A percentile compares a stretch with the other conserved stretches of the same genome.
Conservation (phyloP, 768 basidiomycete species). For the Suillus occidentalis region DNA sequence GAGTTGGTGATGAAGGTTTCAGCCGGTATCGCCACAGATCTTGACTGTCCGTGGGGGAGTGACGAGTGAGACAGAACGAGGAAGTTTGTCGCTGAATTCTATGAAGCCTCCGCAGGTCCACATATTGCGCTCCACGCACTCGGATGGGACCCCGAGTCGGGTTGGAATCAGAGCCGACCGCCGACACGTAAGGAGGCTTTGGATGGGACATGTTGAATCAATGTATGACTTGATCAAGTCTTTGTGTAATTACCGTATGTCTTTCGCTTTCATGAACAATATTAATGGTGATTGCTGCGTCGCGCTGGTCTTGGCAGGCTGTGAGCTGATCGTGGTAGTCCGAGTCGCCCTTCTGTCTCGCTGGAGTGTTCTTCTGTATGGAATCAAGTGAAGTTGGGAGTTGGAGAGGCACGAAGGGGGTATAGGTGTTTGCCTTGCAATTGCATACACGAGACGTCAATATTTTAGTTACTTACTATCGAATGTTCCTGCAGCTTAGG, state of each 20-base stretch:
- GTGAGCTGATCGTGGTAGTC: neutral
- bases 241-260: neutral
- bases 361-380: neutral
- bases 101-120: constrained; percentile 8
- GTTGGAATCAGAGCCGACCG: neutral
- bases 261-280: too few species aligned
- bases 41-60: too few species aligned
- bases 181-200: neutral
- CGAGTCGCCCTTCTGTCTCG: neutral
- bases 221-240: too few species aligned
- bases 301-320: neutral
- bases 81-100: neutral
- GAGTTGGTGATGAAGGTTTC: too few species aligned
- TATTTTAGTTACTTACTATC: too few species aligned
- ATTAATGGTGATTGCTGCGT: too few species aligned
- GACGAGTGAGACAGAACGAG: neutral
- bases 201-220: neutral
- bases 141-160: neutral
- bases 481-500: too few species aligned
- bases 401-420: too few species aligned
- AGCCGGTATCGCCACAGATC: too few species aligned
- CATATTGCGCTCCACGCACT: neutral
- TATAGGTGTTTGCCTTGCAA: too few species aligned
- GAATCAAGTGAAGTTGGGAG: neutral
- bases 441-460: too few species aligned